Conservation (phyloP, 257 asterid genomes). For the Solanum virginianum region DNA sequence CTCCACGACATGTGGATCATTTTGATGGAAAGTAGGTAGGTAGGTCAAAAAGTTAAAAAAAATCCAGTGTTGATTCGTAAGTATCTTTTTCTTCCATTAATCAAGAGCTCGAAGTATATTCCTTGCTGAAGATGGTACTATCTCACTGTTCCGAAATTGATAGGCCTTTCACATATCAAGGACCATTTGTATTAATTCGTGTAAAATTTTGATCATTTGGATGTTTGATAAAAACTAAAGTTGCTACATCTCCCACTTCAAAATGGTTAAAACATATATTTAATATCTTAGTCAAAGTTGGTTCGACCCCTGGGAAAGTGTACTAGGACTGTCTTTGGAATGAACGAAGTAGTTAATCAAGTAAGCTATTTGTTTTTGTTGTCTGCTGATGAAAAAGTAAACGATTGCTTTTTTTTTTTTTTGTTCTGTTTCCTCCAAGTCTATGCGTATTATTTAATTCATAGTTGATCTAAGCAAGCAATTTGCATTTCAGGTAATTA, state of each 20-base stretch:
- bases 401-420: background rate
- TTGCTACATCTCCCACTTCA: background rate
- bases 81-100: background rate
- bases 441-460: background rate
- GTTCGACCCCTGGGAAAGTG: background rate
- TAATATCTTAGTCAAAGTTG: background rate
- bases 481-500: constrained; percentile 55
- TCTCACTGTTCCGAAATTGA: background rate
- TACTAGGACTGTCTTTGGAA: background rate
- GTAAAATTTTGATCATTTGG: background rate
- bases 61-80: background rate
- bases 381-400: background rate
- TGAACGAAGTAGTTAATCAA: background rate
- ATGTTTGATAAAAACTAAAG: background rate
- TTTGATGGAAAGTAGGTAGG: background rate
- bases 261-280: background rate
- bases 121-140: background rate
- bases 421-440: background rate
- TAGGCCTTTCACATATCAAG: background rate
- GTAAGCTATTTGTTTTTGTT: background rate
- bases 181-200: background rate
- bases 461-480: background rate
- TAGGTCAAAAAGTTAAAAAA: background rate
- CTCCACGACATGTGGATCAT: background rate
- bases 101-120: background rate